Base-by-base conservation (phyloP, 768 basidiomycete genomes). In the Pisolithus albus region DNA sequence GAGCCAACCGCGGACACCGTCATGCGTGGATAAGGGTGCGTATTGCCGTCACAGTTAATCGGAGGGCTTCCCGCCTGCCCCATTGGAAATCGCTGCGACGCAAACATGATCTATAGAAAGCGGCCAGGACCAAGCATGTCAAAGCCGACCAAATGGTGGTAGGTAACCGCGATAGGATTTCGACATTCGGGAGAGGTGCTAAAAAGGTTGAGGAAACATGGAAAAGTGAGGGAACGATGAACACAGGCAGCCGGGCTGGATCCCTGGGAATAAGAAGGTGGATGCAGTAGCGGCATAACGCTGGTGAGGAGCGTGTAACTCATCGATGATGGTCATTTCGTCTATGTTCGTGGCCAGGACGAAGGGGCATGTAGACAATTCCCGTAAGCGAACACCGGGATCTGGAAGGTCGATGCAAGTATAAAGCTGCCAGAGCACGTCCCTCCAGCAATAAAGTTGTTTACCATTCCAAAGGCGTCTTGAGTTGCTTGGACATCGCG, bases 1-100 rank as follows among this genome's bases (percentile, higher is more conserved):
- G 8, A 34, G 32, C 21, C 23, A 11, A 36, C 46, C 46, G 36
- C 23, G 34, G 9, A 47, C 46, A 32, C 19, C n/a, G 23, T 32
- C 21, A 7, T 28, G 24, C 43, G 23, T 45, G 26, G 43, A n/a
- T 26, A 45, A 45, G 43, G 43, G 43, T 45, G 43, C 43, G 21
- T 45, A 42, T 23, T 45, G 5, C 43, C 43, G 24, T 28, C 24
- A 19, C 19, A 42, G 41, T 42, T 24, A 42, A 42, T 42, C 41
- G 26, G 16, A 16, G 23, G 28, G 16, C n/a, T 45, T 19, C 24
- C 43, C 43, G 43, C 43, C 43, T 45, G 15, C 13, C 16, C 24
- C 43, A 28, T 26, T 45, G 43, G 26, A 45, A 45, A 45, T 45
- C 43, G 43, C 43, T 45, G 43, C 43, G 43, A 45, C 11, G 43